Evolutionary conservation across 2,329 filamentous ascomycete species (phyloP), one percentile per base, ranked within the genome.

Genomic region (Cladorrhinum sp.): DNA sequence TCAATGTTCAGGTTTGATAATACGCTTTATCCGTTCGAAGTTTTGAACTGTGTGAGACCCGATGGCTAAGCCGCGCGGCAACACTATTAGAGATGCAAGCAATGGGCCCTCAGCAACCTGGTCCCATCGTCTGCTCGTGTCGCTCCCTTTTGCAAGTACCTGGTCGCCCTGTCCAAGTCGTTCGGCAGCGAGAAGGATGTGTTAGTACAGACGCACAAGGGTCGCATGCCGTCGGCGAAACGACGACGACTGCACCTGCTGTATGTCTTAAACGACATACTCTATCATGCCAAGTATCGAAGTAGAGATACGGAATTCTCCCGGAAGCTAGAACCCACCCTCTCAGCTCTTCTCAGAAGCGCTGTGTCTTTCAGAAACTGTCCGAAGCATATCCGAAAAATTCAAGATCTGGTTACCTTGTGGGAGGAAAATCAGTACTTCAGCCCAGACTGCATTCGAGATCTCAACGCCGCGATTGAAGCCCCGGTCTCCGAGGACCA

Each of bases 1-100:
- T 81, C 80, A 92, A 94, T 80, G 88, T 95, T 82, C 91, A 95
- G 91, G 91, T 95, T 91, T 92, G 88, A 81, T 73, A 66, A 67
- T 63, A 75, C 74, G 76, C 62, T 65, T 67, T 58, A 69, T 67
- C 67, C 58, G 66, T 60, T 59, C 55, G 60, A 57, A 57, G 59
- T 60, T 50, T 36, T 24, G 20, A 57, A 20, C 52, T 63, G 57
- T 62, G 61, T 66, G 66, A 61, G 57, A 66, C 57, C 65, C 67
- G 64, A 68, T 68, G 65, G 72, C 76, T 76, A 78, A 75, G 74
- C 65, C 71, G 67, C 72, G 70, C 71, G 66, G 71, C 67, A 68
- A 46, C 69, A 69, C 61, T 68, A 62, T 77, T 85, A 96, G 92
- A 90, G 86, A 81, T 93, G 90, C 83, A 96, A 93, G 83, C 81